Evolutionary conservation across 2,329 filamentous ascomycete species (phyloP).

Genomic region (Chrysosphaeria jannelii): DNA sequence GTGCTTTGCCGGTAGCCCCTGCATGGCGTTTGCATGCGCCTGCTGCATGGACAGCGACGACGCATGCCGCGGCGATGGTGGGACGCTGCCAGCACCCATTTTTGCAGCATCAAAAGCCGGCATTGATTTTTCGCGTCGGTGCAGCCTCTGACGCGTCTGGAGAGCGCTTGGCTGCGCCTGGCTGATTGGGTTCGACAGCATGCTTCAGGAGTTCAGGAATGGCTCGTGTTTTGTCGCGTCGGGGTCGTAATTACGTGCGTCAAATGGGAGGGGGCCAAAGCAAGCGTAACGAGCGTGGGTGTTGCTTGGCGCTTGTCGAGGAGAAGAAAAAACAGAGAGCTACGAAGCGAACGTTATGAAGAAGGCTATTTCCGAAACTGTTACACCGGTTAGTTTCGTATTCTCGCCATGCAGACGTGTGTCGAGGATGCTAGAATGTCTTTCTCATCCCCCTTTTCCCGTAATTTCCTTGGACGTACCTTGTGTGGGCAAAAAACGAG

Average conservation of each 20-base stretch:
- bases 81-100: conserved; percentile 1
- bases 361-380: conserved; percentile 8
- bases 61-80: conserved; percentile 3
- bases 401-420: too few species aligned
- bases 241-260: conserved; percentile 3
- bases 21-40: conserved; percentile 4
- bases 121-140: conserved; percentile 71
- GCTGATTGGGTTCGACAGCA: conserved; percentile 18
- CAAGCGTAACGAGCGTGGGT: too few species aligned
- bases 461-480: too few species aligned
- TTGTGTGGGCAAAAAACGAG: too few species aligned
- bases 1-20: conserved; percentile 21
- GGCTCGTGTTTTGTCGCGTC: conserved; percentile 4
- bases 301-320: conserved; percentile 8
- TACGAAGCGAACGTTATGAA: conserved; percentile 18
- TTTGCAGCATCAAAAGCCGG: conserved; percentile 13
- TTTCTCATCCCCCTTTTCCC: too few species aligned
- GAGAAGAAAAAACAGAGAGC: conserved; percentile 18
- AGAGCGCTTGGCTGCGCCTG: conserved; percentile 20
- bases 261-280: too few species aligned
- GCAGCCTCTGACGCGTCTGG: conserved; percentile 42
- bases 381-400: too few species aligned
- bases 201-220: conserved; percentile 5
- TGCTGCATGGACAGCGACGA: conserved; percentile 7
- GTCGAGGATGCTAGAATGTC: too few species aligned